Conservation (phyloP, 306 rosid genomes). For the Fragaria vesca region DNA sequence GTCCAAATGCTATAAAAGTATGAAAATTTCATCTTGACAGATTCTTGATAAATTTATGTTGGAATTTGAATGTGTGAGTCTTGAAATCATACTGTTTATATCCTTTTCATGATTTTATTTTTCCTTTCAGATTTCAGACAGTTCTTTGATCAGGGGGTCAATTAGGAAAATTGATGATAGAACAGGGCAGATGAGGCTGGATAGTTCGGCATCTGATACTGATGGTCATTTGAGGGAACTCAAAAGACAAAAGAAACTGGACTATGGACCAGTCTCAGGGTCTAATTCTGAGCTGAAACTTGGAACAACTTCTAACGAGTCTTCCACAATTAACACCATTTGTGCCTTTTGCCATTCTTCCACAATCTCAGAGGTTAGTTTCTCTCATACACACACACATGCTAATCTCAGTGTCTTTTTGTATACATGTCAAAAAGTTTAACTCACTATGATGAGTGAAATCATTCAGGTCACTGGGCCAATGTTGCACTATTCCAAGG, state of each 20-base stretch:
- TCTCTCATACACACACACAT: not conserved
- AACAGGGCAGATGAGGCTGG: constrained; percentile 41
- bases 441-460: constrained; percentile 2
- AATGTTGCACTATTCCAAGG: constrained; percentile 71
- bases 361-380: constrained; percentile 59
- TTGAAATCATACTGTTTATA: not conserved
- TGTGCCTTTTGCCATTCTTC: constrained; percentile 92
- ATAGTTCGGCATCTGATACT: constrained; percentile 51
- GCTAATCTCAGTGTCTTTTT: not conserved
- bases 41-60: not conserved
- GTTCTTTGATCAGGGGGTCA: constrained; percentile 42
- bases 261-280: constrained; percentile 13
- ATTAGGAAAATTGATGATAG: constrained; percentile 29
- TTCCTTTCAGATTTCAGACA: constrained; percentile 33
- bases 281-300: constrained; percentile 19
- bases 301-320: constrained; percentile 18
- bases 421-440: not conserved
- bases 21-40: not conserved
- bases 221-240: constrained; percentile 46
- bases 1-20: not conserved
- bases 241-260: constrained; percentile 54
- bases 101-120: constrained; percentile 5
- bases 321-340: constrained; percentile 21
- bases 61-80: not conserved
- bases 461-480: constrained; percentile 68